Percentiles rank a stretch among this genome's conserved stretches.
Conservation (phyloP, 192 early-diverging fungal genomes). For the Radiomyces spectabilis region DNA sequence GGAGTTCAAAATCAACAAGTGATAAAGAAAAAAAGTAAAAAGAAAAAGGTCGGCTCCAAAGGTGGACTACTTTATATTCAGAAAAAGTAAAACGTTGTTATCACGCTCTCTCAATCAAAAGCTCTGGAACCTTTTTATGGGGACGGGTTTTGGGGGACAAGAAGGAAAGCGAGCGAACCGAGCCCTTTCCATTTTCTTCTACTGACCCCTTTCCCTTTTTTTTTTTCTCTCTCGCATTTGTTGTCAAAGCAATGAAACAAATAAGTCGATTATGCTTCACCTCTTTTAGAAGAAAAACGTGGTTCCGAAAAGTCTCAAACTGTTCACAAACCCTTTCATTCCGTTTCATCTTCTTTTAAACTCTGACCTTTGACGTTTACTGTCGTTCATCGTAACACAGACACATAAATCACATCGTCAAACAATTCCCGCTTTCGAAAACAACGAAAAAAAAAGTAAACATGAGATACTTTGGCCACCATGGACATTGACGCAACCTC, state of each 20-base stretch:
- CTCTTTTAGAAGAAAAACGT: too few relatives aligned
- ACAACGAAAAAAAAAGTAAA: too few relatives aligned
- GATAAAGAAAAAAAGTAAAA: background rate
- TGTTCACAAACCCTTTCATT: too few relatives aligned
- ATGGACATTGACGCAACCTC: too few relatives aligned
- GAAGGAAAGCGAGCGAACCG: background rate
- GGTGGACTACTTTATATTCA: background rate
- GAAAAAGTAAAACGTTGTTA: background rate
- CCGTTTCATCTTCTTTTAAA: too few relatives aligned
- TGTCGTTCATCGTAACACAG: too few relatives aligned
- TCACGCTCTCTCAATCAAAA: too few relatives aligned
- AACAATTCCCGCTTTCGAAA: too few relatives aligned
- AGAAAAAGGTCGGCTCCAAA: background rate
- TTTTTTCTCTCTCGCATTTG: background rate
- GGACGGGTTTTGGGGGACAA: background rate
- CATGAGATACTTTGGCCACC: too few relatives aligned
- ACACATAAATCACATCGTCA: too few relatives aligned
- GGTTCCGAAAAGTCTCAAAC: too few relatives aligned
- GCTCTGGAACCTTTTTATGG: background rate
- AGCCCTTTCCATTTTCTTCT: slow-evolving; percentile 3
- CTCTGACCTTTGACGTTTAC: too few relatives aligned
- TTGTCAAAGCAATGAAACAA: background rate
- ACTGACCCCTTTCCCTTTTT: slow-evolving; percentile 1
- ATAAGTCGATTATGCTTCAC: background rate
- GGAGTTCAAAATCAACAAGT: background rate